A percentile compares a stretch with the other conserved stretches of the same genome.
These are phyloP conservation scores for Tilletia caries DNA, from an alignment of 1,284 basidiomycete species.

Conservation along the genomic window DNA sequence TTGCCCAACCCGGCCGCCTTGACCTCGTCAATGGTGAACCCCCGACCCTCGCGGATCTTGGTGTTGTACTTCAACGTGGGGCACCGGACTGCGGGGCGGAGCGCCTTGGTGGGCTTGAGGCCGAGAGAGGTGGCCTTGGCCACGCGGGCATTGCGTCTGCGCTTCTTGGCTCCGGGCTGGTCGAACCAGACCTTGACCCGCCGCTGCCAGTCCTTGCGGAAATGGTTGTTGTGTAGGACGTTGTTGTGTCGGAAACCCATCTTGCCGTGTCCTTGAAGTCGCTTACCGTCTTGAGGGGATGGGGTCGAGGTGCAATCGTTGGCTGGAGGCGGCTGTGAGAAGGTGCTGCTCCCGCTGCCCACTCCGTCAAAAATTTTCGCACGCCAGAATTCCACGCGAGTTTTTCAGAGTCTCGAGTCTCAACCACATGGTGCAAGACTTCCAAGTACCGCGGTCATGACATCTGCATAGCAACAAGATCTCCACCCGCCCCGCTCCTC, in stretches of 20 bases:
- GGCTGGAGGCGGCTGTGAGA: neutral
- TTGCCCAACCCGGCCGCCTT: constrained; percentile 92
- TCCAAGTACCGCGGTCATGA: no score
- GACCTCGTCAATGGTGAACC: constrained; percentile 91
- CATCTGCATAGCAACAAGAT: neutral
- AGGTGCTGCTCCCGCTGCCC: no score
- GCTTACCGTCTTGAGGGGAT: neutral
- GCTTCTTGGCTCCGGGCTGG: constrained; percentile 97
- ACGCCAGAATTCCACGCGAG: neutral
- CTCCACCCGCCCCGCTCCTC: neutral
- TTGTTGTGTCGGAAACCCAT: constrained; percentile 42
- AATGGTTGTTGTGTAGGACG: constrained; percentile 69
- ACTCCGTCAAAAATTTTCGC: no score
- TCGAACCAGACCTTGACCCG: constrained; percentile 97
- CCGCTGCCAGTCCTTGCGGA: constrained; percentile 81
- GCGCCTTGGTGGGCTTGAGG: constrained; percentile 82
- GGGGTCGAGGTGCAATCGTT: neutral
- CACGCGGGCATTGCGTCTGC: constrained; percentile 87
- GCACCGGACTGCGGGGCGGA: constrained; percentile 94
- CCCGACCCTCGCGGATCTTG: constrained; percentile 93
- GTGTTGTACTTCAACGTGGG: constrained; percentile 98
- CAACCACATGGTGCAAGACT: no score
- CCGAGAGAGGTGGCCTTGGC: constrained; percentile 87
- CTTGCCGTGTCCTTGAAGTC: neutral
- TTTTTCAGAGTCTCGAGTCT: neutral